These are phyloP conservation scores for Gossypium laxum DNA, from an alignment of 441 rosid genomes.

Conservation along the genomic window DNA sequence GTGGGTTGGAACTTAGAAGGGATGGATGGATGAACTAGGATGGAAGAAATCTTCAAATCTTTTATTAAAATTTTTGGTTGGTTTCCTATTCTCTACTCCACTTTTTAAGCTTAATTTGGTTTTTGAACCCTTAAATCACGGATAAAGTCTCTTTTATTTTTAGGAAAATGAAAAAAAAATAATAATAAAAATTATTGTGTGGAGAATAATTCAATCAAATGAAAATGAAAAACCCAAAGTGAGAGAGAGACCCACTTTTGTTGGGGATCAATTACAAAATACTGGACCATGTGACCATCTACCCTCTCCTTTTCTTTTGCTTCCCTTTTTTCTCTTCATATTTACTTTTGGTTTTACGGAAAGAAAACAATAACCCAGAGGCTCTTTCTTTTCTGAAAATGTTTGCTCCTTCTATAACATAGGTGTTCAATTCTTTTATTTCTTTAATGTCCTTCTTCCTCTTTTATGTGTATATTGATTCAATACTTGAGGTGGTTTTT, in stretches of 20 bases:
- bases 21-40: neutral
- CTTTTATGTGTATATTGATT: neutral
- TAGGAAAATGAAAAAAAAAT: neutral
- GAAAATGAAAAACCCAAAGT: conserved; percentile 17
- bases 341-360: neutral
- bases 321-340: neutral
- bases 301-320: neutral
- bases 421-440: neutral
- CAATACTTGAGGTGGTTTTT: neutral
- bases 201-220: conserved; percentile 28
- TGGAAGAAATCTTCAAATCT: neutral
- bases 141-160: conserved; percentile 23
- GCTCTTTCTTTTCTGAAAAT: neutral
- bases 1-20: neutral
- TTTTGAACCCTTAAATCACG: conserved; percentile 30
- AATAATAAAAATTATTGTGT: conserved; percentile 16
- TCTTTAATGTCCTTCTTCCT: neutral
- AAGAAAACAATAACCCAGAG: neutral
- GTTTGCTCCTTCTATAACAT: conserved; percentile 2
- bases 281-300: conserved; percentile 20
- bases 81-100: neutral
- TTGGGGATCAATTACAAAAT: conserved; percentile 24
- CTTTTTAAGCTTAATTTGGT: neutral
- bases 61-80: neutral
- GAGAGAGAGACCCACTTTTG: conserved; percentile 28